Conservation (phyloP, 495 filamentous ascomycete genomes). For the Penicillium psychrofluorescens region DNA sequence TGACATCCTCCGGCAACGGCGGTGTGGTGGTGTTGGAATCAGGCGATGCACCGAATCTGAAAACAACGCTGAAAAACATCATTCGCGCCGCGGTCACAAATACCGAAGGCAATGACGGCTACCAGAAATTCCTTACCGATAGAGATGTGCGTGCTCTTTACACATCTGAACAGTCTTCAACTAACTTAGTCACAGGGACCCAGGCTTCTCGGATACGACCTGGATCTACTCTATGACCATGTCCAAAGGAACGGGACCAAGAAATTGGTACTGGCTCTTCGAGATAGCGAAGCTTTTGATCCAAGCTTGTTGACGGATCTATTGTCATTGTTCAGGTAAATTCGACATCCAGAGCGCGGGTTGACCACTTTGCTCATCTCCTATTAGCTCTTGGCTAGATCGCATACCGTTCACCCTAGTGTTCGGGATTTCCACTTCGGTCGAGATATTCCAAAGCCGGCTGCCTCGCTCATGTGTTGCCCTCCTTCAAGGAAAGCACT, state of each 20-base stretch:
- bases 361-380: slow-evolving; percentile 9
- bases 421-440: slow-evolving; percentile 84
- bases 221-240: slow-evolving; percentile 69
- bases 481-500: slow-evolving; percentile 66
- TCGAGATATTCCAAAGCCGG: slow-evolving; percentile 80
- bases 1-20: slow-evolving; percentile 38
- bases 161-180: background rate
- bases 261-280: slow-evolving; percentile 68
- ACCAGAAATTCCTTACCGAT: slow-evolving; percentile 38
- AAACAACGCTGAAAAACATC: slow-evolving; percentile 72
- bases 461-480: slow-evolving; percentile 69
- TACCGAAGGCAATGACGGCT: slow-evolving; percentile 39
- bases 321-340: slow-evolving; percentile 69
- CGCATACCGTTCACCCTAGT: slow-evolving; percentile 85
- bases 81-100: slow-evolving; percentile 63
- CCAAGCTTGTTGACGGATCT: slow-evolving; percentile 68
- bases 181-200: slow-evolving; percentile 42
- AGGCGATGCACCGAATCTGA: slow-evolving; percentile 73
- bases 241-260: slow-evolving; percentile 47
- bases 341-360: background rate
- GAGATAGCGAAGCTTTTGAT: slow-evolving; percentile 93
- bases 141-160: slow-evolving; percentile 40
- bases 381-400: slow-evolving; percentile 67
- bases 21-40: slow-evolving; percentile 66
- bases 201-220: slow-evolving; percentile 82